These are phyloP conservation scores for Pseudogymnoascus sp. DNA, from an alignment of 2,329 filamentous ascomycete genomes.

Conservation along the genomic window DNA sequence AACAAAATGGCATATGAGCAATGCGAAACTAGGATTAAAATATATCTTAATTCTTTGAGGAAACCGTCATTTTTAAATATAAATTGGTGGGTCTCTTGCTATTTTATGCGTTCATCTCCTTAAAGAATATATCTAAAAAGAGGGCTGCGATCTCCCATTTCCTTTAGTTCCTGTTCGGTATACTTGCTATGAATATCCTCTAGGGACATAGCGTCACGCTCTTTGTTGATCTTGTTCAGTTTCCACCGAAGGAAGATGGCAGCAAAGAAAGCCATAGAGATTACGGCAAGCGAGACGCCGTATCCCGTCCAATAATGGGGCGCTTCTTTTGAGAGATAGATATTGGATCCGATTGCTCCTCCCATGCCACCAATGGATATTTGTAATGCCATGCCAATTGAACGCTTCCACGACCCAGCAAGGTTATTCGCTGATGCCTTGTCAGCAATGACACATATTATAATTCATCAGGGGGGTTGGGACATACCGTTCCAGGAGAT, in stretches of 20 bases:
- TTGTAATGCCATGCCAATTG: slow-evolving; percentile 25
- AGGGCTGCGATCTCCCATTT: slow-evolving; percentile 30
- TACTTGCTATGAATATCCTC: slow-evolving; percentile 32
- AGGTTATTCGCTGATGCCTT: slow-evolving; percentile 24
- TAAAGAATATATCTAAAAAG: slow-evolving; percentile 28
- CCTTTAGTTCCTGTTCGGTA: slow-evolving; percentile 20
- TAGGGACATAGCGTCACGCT: slow-evolving; percentile 51
- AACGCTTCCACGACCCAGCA: slow-evolving; percentile 22
- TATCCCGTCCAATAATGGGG: slow-evolving; percentile 33
- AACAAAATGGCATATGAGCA: neutral
- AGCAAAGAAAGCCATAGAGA: slow-evolving; percentile 5
- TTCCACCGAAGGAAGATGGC: slow-evolving; percentile 11
- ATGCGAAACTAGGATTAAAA: neutral
- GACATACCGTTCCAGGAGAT: slow-evolving; percentile 56
- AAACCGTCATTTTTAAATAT: neutral
- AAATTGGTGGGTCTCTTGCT: neutral
- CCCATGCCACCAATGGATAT: slow-evolving; percentile 27
- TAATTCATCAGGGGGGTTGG: neutral
- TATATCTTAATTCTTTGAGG: neutral
- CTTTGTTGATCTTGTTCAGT: slow-evolving; percentile 23
- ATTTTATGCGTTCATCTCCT: neutral
- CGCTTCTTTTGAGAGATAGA: slow-evolving; percentile 30
- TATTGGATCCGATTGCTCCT: slow-evolving; percentile 32
- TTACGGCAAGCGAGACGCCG: slow-evolving; percentile 27
- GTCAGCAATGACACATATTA: neutral